Evolutionary conservation across 148 eudicot genomes (phyloP).

Genomic region (Silene conica): DNA sequence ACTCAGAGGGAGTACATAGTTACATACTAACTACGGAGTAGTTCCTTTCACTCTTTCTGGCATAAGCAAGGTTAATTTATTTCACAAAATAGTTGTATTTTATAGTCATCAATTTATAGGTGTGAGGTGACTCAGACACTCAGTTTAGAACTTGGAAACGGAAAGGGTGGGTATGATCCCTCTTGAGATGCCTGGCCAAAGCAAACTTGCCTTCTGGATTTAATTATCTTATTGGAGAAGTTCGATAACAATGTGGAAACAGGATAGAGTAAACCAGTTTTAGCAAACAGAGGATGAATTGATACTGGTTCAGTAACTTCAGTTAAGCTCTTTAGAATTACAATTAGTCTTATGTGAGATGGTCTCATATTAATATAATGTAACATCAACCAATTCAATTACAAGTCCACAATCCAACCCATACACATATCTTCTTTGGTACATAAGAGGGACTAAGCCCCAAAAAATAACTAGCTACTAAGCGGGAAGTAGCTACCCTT

Average conservation of each 20-base stretch:
- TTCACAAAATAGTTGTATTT: neutral
- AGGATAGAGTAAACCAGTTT: no score
- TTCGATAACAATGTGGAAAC: neutral
- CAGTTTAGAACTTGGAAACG: neutral
- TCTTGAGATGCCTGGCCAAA: neutral
- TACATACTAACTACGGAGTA: neutral
- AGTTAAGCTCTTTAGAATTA: neutral
- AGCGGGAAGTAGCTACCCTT: no score
- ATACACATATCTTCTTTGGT: no score
- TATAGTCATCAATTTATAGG: neutral
- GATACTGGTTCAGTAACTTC: no score
- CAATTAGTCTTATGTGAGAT: no score
- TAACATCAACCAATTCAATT: no score
- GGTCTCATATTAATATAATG: no score
- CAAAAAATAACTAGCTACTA: no score
- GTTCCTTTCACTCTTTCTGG: constrained; percentile 1
- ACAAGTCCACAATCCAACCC: no score
- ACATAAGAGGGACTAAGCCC: no score
- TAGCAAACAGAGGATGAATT: no score
- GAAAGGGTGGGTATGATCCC: neutral
- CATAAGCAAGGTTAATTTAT: neutral
- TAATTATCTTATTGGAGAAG: neutral
- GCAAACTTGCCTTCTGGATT: neutral
- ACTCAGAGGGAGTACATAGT: no score
- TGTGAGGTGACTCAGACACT: neutral